Percentiles rank a stretch among this genome's conserved stretches.
Evolutionary conservation across 192 early-diverging fungal species (phyloP).

Genomic region (Gonapodya prolifera): DNA sequence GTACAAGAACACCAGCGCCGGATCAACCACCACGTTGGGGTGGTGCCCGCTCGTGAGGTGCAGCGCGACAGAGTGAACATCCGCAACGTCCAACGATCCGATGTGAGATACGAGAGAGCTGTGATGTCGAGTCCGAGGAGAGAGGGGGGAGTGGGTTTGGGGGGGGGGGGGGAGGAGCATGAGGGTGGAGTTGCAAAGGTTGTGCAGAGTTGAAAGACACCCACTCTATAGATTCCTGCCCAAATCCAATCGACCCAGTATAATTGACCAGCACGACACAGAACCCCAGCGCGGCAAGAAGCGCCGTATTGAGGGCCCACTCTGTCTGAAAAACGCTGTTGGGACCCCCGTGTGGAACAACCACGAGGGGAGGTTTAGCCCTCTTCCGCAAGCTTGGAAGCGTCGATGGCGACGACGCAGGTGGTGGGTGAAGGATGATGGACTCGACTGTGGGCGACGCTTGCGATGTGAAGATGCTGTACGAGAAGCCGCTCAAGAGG

Average conservation of each 20-base stretch:
- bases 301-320: slow-evolving; percentile 26
- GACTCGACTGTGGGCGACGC: slow-evolving; percentile 23
- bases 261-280: slow-evolving; percentile 54
- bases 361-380: slow-evolving; percentile 34
- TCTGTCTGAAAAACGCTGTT: slow-evolving; percentile 41
- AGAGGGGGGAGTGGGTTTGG: background rate
- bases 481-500: background rate
- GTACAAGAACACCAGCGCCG: slow-evolving; percentile 32
- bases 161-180: too few relatives aligned
- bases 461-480: slow-evolving; percentile 5
- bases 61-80: background rate
- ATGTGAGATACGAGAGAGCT: background rate
- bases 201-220: slow-evolving; percentile 45
- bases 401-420: slow-evolving; percentile 7
- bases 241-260: slow-evolving; percentile 65
- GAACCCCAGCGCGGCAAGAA: slow-evolving; percentile 46
- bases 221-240: slow-evolving; percentile 47
- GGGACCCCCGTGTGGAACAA: slow-evolving; percentile 74
- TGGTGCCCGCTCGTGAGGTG: slow-evolving; percentile 17
- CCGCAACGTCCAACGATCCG: background rate
- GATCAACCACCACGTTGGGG: slow-evolving; percentile 25
- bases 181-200: background rate
- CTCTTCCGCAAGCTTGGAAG: slow-evolving; percentile 9
- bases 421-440: slow-evolving; percentile 20
- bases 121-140: background rate